Evolutionary conservation across 2,329 filamentous ascomycete species (phyloP).

Genomic region (Penicillium aurantiogriseum): DNA sequence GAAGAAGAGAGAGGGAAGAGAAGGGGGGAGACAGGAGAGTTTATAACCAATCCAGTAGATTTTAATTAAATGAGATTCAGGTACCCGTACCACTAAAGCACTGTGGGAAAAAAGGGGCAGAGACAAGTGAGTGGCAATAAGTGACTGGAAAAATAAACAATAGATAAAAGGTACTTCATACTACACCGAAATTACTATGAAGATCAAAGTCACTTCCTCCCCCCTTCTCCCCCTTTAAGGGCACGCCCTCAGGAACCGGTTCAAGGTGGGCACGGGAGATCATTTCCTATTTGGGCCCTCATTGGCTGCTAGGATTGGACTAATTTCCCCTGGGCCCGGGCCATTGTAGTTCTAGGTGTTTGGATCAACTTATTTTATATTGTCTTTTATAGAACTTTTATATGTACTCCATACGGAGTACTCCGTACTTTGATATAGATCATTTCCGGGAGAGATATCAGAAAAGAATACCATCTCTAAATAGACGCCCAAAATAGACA

Average conservation of each 20-base stretch:
- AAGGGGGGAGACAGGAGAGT: constrained; percentile 3
- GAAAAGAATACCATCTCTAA: background rate
- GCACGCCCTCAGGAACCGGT: constrained; percentile 1
- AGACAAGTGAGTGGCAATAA: constrained; percentile 6
- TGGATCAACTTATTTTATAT: background rate
- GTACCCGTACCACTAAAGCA: constrained; percentile 23
- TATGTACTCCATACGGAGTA: too few relatives aligned
- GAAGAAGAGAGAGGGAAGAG: background rate
- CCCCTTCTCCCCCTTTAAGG: background rate
- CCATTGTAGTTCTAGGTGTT: constrained; percentile 4
- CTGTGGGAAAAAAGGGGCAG: constrained; percentile 7
- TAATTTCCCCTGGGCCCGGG: constrained; percentile 3
- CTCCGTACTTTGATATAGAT: too few relatives aligned
- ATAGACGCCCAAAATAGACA: background rate
- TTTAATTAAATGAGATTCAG: constrained; percentile 19
- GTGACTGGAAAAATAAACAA: background rate
- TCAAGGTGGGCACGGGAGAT: constrained; percentile 1
- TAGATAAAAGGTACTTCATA: background rate
- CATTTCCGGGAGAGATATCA: too few relatives aligned
- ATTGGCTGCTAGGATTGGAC: constrained; percentile 1
- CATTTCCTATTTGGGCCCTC: background rate
- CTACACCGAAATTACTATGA: background rate
- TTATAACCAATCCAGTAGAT: constrained; percentile 16
- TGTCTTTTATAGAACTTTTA: too few relatives aligned
- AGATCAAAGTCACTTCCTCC: background rate